Evolutionary conservation across 31 red algal genomes (phyloP).

Genomic region (Bonnemaisonia californica): DNA sequence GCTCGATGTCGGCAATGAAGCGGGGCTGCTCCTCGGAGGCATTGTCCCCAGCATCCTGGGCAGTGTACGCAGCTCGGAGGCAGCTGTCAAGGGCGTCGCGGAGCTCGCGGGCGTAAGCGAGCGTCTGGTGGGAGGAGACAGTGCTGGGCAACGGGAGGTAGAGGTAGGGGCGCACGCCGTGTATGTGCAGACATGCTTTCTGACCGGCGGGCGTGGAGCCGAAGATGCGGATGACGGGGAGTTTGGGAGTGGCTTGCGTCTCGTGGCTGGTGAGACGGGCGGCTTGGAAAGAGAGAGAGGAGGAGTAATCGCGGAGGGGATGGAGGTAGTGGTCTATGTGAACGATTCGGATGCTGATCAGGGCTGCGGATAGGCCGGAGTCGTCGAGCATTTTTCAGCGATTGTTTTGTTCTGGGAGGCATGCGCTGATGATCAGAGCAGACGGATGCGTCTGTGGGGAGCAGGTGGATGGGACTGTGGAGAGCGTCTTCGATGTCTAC

Average conservation of each 20-base stretch:
- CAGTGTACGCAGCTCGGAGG: slow-evolving; percentile 38
- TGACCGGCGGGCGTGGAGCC: slow-evolving; percentile 80
- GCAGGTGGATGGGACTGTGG: too few species aligned
- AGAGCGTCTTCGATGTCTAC: too few species aligned
- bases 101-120: slow-evolving; percentile 36
- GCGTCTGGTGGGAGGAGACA: background rate
- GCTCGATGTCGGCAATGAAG: slow-evolving; percentile 67
- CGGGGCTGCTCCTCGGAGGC: background rate
- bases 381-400: background rate
- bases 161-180: slow-evolving; percentile 80
- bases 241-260: slow-evolving; percentile 5
- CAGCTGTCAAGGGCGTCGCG: slow-evolving; percentile 64
- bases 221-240: slow-evolving; percentile 90
- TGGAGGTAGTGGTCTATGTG: slow-evolving; percentile 73
- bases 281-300: slow-evolving; percentile 56
- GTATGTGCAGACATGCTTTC: slow-evolving; percentile 79
- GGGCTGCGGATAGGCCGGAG: slow-evolving; percentile 25
- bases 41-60: background rate
- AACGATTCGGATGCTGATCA: slow-evolving; percentile 62
- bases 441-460: too few species aligned
- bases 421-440: too few species aligned
- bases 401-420: too few species aligned
- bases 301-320: slow-evolving; percentile 39
- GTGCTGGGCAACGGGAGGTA: slow-evolving; percentile 59
- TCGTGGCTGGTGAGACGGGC: slow-evolving; percentile 39